Evolutionary conservation across 1,139 yeast genomes (phyloP).

Genomic region (Debaryomycetaceae sp.): DNA sequence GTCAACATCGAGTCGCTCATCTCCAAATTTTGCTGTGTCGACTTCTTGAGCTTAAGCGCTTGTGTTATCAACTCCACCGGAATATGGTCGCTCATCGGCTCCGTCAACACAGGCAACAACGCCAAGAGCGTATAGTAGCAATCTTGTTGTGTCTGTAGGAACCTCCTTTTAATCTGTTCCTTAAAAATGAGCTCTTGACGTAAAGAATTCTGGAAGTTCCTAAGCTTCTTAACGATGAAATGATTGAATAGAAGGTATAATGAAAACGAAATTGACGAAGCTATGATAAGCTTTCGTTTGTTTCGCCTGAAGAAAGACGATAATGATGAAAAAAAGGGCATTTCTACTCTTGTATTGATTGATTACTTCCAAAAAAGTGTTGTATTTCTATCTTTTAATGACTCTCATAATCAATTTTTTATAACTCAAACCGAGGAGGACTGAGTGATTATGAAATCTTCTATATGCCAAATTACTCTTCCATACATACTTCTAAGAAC

Average conservation of each 20-base stretch:
- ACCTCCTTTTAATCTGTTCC: constrained; percentile 73
- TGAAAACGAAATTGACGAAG: constrained; percentile 58
- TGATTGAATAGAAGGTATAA: constrained; percentile 56
- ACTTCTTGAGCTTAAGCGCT: constrained; percentile 63
- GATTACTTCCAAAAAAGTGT: neutral
- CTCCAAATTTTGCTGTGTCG: constrained; percentile 14
- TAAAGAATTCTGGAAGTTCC: constrained; percentile 64
- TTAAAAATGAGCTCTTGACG: constrained; percentile 74
- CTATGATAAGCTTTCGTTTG: constrained; percentile 53
- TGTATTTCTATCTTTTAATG: neutral
- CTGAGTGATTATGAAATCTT: neutral
- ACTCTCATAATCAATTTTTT: neutral
- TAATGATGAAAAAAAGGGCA: constrained; percentile 52
- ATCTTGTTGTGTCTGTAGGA: constrained; percentile 90
- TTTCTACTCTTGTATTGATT: constrained; percentile 9
- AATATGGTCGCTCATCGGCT: constrained; percentile 58
- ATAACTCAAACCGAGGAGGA: neutral
- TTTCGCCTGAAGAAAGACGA: constrained; percentile 60
- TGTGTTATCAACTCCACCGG: constrained; percentile 75
- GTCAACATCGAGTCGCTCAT: constrained; percentile 32
- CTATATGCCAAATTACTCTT: no score
- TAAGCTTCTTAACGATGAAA: constrained; percentile 57
- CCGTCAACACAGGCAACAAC: constrained; percentile 71
- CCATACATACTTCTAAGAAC: no score
- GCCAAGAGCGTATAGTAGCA: constrained; percentile 83